Percentiles rank a stretch among this genome's conserved stretches.
Evolutionary conservation across 2,329 filamentous ascomycete genomes (phyloP).

Genomic region (Dactylellina cionopaga): DNA sequence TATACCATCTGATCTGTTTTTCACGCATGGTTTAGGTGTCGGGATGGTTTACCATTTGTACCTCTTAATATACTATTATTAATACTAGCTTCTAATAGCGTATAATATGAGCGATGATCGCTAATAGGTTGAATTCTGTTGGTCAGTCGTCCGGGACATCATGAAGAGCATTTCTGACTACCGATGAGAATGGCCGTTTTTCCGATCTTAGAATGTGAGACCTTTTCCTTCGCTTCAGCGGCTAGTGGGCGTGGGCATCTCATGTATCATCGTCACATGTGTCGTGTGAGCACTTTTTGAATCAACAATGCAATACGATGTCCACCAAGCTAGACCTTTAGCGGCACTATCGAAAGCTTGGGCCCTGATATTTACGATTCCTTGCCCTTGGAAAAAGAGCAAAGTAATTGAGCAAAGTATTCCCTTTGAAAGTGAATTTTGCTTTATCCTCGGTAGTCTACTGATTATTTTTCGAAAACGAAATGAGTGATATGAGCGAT

Average conservation of each 20-base stretch:
- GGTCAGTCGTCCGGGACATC: neutral
- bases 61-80: neutral
- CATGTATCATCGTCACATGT: conserved; percentile 31
- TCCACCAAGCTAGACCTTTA: conserved; percentile 10
- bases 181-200: too few relatives aligned
- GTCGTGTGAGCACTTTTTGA: conserved; percentile 48
- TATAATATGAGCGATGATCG: conserved; percentile 13
- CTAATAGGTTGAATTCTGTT: conserved; percentile 12
- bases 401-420: neutral
- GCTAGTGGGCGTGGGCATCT: neutral
- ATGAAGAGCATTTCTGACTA: too few relatives aligned
- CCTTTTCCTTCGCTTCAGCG: conserved; percentile 5
- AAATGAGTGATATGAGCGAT: conserved; percentile 27
- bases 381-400: neutral
- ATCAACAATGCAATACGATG: conserved; percentile 7
- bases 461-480: neutral
- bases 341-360: too few relatives aligned
- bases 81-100: conserved; percentile 5
- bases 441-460: conserved; percentile 27
- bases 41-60: neutral
- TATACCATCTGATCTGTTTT: too few relatives aligned
- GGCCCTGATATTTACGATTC: too few relatives aligned
- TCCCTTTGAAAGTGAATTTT: neutral
- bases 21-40: too few relatives aligned
- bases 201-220: conserved; percentile 27